phyloP scores from a whole-genome alignment of 2,329 filamentous ascomycete genomes.

The Aspergillus felis region DNA sequence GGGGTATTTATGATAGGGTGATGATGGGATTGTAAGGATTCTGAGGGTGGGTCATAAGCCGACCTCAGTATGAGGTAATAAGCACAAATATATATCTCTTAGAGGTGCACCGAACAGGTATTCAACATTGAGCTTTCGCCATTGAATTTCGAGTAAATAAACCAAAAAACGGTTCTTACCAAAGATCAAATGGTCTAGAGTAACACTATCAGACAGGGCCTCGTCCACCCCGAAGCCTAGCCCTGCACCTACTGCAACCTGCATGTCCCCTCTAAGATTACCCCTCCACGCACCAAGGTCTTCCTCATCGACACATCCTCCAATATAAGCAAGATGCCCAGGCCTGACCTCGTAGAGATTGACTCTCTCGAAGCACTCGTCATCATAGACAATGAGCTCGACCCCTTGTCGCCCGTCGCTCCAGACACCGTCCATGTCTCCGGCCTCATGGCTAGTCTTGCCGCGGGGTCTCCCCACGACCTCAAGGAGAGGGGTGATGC shows the following conservation, averaged over 20 bases:
- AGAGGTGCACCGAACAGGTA: background rate
- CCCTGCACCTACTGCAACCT: background rate
- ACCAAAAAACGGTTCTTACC: background rate
- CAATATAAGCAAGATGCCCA: constrained; percentile 4
- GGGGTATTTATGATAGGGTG: too few species aligned
- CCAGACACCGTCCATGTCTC: constrained; percentile 42
- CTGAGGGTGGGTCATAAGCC: background rate
- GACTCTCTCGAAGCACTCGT: constrained; percentile 48
- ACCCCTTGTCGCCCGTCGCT: constrained; percentile 48
- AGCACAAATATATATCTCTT: background rate
- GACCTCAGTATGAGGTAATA: background rate
- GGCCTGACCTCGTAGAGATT: constrained; percentile 34
- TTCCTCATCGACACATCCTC: background rate
- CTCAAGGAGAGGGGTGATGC: constrained; percentile 40
- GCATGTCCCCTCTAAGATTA: background rate
- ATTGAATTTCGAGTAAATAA: background rate
- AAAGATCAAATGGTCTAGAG: background rate
- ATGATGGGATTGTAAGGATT: background rate
- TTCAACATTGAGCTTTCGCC: background rate
- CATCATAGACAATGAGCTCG: constrained; percentile 54
- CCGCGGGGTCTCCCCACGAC: constrained; percentile 31
- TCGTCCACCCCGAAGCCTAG: background rate
- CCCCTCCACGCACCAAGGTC: background rate
- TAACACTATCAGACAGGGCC: background rate
- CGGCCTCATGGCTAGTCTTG: constrained; percentile 43